These are phyloP conservation scores for Podaxis sp. DNA, from an alignment of 768 basidiomycete species.

Conservation along the genomic window DNA sequence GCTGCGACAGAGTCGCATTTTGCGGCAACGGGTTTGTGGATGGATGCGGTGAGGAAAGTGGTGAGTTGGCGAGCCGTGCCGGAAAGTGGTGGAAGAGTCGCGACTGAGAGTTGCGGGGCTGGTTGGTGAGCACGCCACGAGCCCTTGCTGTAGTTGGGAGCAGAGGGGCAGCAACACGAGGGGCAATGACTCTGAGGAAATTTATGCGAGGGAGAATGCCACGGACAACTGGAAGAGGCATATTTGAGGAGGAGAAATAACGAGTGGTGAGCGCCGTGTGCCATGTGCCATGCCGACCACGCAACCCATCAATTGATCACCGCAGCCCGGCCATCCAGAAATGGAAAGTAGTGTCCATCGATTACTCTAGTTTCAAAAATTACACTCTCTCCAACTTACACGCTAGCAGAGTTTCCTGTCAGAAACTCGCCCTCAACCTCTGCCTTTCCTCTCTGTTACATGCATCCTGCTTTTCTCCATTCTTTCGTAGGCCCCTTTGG, in stretches of 20 bases:
- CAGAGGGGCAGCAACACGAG: conserved; percentile 15
- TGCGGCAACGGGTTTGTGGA: conserved; percentile 37
- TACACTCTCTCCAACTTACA: neutral
- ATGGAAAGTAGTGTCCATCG: conserved; percentile 6
- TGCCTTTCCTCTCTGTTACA: conserved; percentile 29
- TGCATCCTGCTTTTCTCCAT: conserved; percentile 36
- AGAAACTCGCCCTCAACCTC: conserved; percentile 6
- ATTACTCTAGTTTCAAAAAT: neutral
- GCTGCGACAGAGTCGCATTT: conserved; percentile 59
- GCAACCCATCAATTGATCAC: conserved; percentile 5
- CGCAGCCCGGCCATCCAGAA: neutral
- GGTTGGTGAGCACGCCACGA: conserved; percentile 8
- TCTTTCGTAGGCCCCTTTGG: conserved; percentile 27
- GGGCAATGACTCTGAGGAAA: conserved; percentile 25
- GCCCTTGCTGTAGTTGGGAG: conserved; percentile 14
- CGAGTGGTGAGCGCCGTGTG: neutral
- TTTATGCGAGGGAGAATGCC: conserved; percentile 32
- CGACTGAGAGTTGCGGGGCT: conserved; percentile 8
- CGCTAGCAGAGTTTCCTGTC: neutral
- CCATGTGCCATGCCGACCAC: neutral
- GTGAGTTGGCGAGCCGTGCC: conserved; percentile 15
- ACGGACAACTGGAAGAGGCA: conserved; percentile 7
- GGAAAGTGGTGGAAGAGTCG: conserved; percentile 14
- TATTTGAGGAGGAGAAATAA: neutral
- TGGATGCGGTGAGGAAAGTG: conserved; percentile 11